Conservation (phyloP, 129 eudicot species). For the Escallonia rubra region DNA sequence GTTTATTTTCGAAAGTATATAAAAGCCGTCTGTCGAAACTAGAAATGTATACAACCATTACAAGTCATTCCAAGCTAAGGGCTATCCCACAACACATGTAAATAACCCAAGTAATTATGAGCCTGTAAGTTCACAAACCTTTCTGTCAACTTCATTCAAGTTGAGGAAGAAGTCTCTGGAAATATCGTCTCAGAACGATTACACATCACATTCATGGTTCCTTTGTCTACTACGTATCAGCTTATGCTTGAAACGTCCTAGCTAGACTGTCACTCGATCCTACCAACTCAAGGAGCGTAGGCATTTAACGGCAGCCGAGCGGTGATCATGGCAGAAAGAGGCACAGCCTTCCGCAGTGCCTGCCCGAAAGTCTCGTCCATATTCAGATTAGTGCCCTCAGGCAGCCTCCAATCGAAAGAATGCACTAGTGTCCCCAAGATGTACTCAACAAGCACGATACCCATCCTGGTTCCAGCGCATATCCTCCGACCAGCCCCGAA, state of each 20-base stretch:
- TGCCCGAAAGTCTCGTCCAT: slow-evolving; percentile 56
- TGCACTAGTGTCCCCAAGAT: slow-evolving; percentile 45
- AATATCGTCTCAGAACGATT: too few species aligned
- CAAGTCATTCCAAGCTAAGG: background rate
- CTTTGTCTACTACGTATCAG: too few species aligned
- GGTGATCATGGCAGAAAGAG: slow-evolving; percentile 46
- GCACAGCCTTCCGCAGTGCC: slow-evolving; percentile 52
- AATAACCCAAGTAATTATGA: background rate
- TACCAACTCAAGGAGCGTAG: background rate
- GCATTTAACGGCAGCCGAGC: slow-evolving; percentile 34
- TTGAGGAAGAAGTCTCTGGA: too few species aligned
- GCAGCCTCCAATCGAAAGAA: slow-evolving; percentile 50
- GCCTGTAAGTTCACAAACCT: slow-evolving; percentile 12
- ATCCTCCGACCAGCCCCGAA: slow-evolving; percentile 63
- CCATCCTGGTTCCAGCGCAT: slow-evolving; percentile 52
- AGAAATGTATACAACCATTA: background rate
- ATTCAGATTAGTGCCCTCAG: slow-evolving; percentile 37
- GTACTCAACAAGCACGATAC: slow-evolving; percentile 44
- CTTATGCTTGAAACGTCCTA: too few species aligned
- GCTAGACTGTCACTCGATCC: too few species aligned
- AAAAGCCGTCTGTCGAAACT: slow-evolving; percentile 30
- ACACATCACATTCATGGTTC: too few species aligned
- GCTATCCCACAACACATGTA: background rate
- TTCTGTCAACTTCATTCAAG: slow-evolving; percentile 23
- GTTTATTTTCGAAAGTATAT: slow-evolving; percentile 18